A percentile compares a stretch with the other conserved stretches of the same genome.
phyloP scores from a whole-genome alignment of 148 eudicot genomes.

The Camellia lanceoleosa region DNA sequence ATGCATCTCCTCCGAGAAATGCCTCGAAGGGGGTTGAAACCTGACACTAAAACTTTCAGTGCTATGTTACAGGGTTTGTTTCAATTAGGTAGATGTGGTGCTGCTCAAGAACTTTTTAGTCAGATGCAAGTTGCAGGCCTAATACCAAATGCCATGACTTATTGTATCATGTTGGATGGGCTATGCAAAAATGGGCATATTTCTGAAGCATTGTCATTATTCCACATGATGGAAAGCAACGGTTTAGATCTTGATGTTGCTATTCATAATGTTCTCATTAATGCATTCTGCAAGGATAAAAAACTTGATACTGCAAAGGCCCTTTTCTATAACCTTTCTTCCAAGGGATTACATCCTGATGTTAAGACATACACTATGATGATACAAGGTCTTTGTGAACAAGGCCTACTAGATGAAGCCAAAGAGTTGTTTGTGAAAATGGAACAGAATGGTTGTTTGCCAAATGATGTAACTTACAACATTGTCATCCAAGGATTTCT shows the following conservation, averaged over 20 bases:
- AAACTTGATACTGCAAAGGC: too few relatives aligned
- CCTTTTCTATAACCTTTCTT: too few relatives aligned
- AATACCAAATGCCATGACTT: neutral
- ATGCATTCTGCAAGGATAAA: too few relatives aligned
- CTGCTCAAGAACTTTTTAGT: neutral
- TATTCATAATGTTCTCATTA: too few relatives aligned
- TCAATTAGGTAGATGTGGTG: too few relatives aligned
- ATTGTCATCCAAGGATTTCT: neutral
- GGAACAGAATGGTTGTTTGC: conserved; percentile 8
- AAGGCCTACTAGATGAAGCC: neutral
- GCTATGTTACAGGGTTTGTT: too few relatives aligned
- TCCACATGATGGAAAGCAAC: too few relatives aligned
- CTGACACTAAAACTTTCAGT: neutral
- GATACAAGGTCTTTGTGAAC: too few relatives aligned
- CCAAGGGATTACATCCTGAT: too few relatives aligned
- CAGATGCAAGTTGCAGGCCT: conserved; percentile 6
- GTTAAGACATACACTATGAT: too few relatives aligned
- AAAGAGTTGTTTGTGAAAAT: conserved; percentile 6
- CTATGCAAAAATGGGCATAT: neutral
- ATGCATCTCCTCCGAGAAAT: neutral
- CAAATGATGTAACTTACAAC: neutral
- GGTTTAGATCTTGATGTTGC: too few relatives aligned
- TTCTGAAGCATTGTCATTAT: too few relatives aligned
- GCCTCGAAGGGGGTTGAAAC: neutral
- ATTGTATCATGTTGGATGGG: neutral